These are phyloP conservation scores for Leishmania mexicana DNA, from an alignment of 208 protist species.

Conservation along the genomic window DNA sequence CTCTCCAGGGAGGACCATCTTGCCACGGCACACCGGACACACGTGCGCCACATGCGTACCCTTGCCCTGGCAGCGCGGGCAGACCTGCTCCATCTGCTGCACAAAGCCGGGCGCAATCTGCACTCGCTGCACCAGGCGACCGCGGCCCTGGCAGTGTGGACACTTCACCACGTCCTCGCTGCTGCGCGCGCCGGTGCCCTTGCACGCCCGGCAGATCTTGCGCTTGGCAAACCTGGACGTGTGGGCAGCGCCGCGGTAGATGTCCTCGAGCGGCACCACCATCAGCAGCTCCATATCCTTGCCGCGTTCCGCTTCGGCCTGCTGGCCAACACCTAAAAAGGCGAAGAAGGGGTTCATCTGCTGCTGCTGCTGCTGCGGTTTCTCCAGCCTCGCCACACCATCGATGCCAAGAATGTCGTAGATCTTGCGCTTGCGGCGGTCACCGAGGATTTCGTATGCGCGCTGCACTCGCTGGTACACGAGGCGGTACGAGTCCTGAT, in stretches of 20 bases:
- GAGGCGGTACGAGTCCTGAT: conserved; percentile 48
- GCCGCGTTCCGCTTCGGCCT: conserved; percentile 48
- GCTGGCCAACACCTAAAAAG: conserved; percentile 38
- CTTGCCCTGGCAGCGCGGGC: conserved; percentile 89
- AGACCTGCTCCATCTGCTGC: conserved; percentile 81
- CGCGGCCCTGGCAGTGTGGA: conserved; percentile 66
- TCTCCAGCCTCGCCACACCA: conserved; percentile 78
- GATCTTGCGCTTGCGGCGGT: conserved; percentile 90
- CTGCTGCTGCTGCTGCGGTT: conserved; percentile 37
- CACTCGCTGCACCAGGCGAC: conserved; percentile 62
- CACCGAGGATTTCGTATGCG: conserved; percentile 91
- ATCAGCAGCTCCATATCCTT: conserved; percentile 48
- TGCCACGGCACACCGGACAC: conserved; percentile 82
- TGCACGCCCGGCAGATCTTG: conserved; percentile 86
- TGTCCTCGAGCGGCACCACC: conserved; percentile 80
- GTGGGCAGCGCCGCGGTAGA: conserved; percentile 93
- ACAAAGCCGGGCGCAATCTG: conserved; percentile 80
- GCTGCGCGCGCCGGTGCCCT: conserved; percentile 59
- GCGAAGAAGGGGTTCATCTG: conserved; percentile 38
- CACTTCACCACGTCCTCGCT: conserved; percentile 47
- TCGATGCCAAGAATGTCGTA: conserved; percentile 93
- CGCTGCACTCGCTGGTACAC: conserved; percentile 83
- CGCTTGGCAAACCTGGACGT: conserved; percentile 83
- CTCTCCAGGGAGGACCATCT: conserved; percentile 45
- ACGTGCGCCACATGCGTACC: conserved; percentile 77